Conservation (phyloP, 768 basidiomycete genomes). For the Rhodotorula babjevae region DNA sequence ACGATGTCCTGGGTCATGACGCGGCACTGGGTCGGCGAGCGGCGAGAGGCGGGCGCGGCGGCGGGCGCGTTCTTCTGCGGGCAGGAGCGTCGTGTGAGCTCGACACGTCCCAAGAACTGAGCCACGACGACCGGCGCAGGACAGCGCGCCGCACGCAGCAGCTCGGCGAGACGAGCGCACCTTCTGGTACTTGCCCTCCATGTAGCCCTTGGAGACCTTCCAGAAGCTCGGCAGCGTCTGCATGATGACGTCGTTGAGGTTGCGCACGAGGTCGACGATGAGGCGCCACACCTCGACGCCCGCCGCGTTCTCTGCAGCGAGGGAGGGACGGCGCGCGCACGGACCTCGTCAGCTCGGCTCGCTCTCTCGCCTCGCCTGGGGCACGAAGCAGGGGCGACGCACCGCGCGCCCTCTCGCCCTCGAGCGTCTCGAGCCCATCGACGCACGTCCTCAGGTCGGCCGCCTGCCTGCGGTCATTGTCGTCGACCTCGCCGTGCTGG, state of each 20-base stretch:
- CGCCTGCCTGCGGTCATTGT: slow-evolving; percentile 25
- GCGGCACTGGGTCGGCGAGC: slow-evolving; percentile 75
- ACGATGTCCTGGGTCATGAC: slow-evolving; percentile 84
- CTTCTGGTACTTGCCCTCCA: slow-evolving; percentile 89
- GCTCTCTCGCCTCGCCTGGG: not conserved
- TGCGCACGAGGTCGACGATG: slow-evolving; percentile 72
- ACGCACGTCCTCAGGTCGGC: slow-evolving; percentile 29
- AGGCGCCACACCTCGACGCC: slow-evolving; percentile 78
- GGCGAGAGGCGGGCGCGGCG: slow-evolving; percentile 54
- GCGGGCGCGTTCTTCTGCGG: slow-evolving; percentile 25
- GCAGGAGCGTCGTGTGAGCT: not conserved
- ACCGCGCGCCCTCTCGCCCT: slow-evolving; percentile 32
- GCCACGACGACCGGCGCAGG: not conserved
- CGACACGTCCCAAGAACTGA: not conserved
- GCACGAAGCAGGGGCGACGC: not conserved
- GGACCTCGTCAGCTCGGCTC: too few species aligned
- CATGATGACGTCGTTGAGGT: slow-evolving; percentile 76
- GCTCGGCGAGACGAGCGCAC: slow-evolving; percentile 49
- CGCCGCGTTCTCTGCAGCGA: slow-evolving; percentile 58
- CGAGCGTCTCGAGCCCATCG: slow-evolving; percentile 13
- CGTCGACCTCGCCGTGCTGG: slow-evolving; percentile 24
- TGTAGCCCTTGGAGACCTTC: slow-evolving; percentile 82
- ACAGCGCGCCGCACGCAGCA: not conserved
- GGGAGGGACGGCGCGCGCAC: too few species aligned
- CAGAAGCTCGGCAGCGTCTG: slow-evolving; percentile 87